Evolutionary conservation across 768 basidiomycete species (phyloP).

Genomic region (Psilocybe cyanescens): DNA sequence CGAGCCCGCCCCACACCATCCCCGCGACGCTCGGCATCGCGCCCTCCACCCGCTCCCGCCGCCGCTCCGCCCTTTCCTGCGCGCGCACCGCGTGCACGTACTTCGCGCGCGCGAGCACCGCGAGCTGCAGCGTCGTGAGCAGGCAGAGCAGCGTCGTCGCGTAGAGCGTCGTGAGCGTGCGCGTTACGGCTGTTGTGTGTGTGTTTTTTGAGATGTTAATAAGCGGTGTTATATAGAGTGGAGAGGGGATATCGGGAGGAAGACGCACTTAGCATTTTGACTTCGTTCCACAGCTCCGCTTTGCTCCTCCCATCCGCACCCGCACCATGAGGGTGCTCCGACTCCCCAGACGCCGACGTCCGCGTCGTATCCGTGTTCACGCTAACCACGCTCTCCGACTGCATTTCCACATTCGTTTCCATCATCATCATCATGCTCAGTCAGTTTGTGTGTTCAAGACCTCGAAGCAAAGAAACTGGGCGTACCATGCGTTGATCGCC

Average conservation of each 20-base stretch:
- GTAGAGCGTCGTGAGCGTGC: constrained; percentile 86
- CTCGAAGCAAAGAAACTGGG: constrained; percentile 11
- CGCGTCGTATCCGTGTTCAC: constrained; percentile 24
- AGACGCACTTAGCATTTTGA: constrained; percentile 80
- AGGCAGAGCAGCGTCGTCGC: constrained; percentile 83
- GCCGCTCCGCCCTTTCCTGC: constrained; percentile 60
- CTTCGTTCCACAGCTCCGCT: constrained; percentile 88
- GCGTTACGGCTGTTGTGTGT: constrained; percentile 69
- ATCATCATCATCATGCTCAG: too few species aligned
- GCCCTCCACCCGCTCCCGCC: constrained; percentile 47
- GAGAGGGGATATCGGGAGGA: neutral
- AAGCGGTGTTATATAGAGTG: neutral
- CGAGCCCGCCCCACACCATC: neutral
- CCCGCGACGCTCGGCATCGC: constrained; percentile 32
- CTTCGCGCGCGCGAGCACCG: constrained; percentile 78
- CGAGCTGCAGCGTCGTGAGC: constrained; percentile 87
- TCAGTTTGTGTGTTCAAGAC: neutral
- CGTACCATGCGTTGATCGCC: constrained; percentile 17
- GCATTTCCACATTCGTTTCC: neutral
- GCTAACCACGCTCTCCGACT: constrained; percentile 40
- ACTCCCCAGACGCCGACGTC: constrained; percentile 28
- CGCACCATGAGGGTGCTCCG: neutral
- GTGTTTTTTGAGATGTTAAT: neutral
- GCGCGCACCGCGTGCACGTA: constrained; percentile 74
- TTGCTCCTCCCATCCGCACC: constrained; percentile 54